A percentile compares a stretch with the other conserved stretches of the same genome.
These are phyloP conservation scores for Apiotrichum siamense DNA, from an alignment of 1,284 basidiomycete species.

Conservation along the genomic window DNA sequence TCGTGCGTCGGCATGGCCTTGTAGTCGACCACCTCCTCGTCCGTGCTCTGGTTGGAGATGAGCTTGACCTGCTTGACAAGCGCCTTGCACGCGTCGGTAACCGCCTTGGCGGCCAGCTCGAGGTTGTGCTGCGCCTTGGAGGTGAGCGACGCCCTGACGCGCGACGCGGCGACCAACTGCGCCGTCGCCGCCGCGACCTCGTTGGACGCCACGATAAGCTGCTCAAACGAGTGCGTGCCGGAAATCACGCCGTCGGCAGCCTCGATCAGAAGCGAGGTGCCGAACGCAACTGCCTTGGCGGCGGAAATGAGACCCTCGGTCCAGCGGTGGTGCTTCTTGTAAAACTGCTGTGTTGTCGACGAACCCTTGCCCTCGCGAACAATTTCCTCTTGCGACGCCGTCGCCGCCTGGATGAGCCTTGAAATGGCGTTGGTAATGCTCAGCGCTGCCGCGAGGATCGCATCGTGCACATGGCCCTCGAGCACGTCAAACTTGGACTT, in stretches of 20 bases:
- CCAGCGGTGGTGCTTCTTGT: conserved; percentile 99
- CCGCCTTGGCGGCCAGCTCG: conserved; percentile 93
- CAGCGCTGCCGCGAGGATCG: conserved; percentile 87
- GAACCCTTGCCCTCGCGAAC: conserved; percentile 91
- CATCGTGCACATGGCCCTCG: conserved; percentile 95
- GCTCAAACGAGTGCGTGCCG: conserved; percentile 93
- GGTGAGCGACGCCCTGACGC: conserved; percentile 98
- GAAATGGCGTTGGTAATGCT: conserved; percentile 93
- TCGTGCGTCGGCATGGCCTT: conserved; percentile 87
- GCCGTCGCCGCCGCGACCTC: conserved; percentile 96
- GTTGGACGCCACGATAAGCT: conserved; percentile 98
- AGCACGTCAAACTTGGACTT: conserved; percentile 79
- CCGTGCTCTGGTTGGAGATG: conserved; percentile 72
- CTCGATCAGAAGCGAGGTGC: conserved; percentile 95
- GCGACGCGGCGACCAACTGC: conserved; percentile 94
- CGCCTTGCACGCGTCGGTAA: conserved; percentile 96
- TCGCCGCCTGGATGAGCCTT: conserved; percentile 90
- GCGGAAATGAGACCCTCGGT: conserved; percentile 98
- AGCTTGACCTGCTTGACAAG: conserved; percentile 95
- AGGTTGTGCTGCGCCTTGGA: conserved; percentile 95
- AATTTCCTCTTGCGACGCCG: conserved; percentile 96
- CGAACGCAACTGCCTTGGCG: conserved; percentile 94
- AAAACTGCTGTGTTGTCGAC: conserved; percentile 90
- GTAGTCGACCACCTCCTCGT: conserved; percentile 81
- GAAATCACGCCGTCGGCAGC: conserved; percentile 95